These are phyloP conservation scores for Clarireedia sp. DNA, from an alignment of 2,329 filamentous ascomycete genomes.

Conservation along the genomic window DNA sequence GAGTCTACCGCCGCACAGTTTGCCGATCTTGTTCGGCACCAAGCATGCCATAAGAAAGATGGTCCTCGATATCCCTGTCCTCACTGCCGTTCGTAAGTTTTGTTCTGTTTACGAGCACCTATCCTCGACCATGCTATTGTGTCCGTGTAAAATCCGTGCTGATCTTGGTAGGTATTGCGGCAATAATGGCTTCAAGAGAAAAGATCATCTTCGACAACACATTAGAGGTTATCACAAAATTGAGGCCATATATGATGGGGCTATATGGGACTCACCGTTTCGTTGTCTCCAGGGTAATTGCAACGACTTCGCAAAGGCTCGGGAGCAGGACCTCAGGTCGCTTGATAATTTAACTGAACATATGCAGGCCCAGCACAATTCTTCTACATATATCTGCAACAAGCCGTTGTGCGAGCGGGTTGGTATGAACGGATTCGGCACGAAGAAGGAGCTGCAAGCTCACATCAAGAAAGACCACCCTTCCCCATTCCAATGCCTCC, in stretches of 20 bases:
- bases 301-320: too few relatives aligned
- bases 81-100: background rate
- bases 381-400: background rate
- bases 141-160: background rate
- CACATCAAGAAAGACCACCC: constrained; percentile 17
- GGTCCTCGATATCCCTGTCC: constrained; percentile 2
- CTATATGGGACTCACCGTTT: background rate
- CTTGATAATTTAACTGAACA: background rate
- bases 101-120: background rate
- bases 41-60: background rate
- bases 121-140: background rate
- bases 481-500: constrained; percentile 13
- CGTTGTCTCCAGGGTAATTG: too few relatives aligned
- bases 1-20: background rate
- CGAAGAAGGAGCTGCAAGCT: constrained; percentile 6
- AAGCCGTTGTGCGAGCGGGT: background rate
- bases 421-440: background rate
- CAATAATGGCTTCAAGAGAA: background rate
- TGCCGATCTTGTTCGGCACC: background rate
- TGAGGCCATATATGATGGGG: background rate
- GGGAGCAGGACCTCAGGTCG: background rate
- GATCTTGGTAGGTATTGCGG: background rate
- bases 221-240: background rate
- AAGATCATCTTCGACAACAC: background rate
- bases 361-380: background rate